Percentiles rank a stretch among this genome's conserved stretches.
Conservation (phyloP, 108 stramenopile species). For the Nitzschia inconspicua region DNA sequence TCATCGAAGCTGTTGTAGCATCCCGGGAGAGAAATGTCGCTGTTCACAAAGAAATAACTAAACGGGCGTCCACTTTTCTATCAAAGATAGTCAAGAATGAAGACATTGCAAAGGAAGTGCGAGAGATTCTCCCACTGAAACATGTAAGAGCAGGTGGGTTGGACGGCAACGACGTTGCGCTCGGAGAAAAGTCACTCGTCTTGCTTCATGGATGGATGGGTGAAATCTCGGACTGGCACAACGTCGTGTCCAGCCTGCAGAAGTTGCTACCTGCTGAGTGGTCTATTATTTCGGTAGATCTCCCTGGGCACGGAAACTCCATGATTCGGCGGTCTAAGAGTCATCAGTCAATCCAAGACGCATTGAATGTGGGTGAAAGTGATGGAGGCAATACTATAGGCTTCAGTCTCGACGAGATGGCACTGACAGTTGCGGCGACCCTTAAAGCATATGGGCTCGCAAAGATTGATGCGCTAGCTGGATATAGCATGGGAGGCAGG, state of each 20-base stretch:
- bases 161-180: not conserved
- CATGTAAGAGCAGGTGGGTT: not conserved
- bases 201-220: conserved; percentile 90
- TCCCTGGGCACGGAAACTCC: conserved; percentile 72
- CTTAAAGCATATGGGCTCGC: conserved; percentile 44
- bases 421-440: conserved; percentile 42
- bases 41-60: conserved; percentile 61
- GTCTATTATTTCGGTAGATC: conserved; percentile 64
- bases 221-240: conserved; percentile 77
- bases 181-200: conserved; percentile 51
- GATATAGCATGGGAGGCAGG: conserved; percentile 84
- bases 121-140: conserved; percentile 3
- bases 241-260: conserved; percentile 29
- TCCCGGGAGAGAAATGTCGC: conserved; percentile 56
- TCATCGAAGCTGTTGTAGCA: conserved; percentile 68
- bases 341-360: conserved; percentile 22
- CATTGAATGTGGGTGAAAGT: conserved; percentile 29
- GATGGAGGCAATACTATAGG: conserved; percentile 9
- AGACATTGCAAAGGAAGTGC: not conserved
- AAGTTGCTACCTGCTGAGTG: conserved; percentile 45
- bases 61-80: conserved; percentile 28
- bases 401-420: conserved; percentile 53
- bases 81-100: not conserved
- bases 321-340: conserved; percentile 26
- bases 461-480: conserved; percentile 63